Evolutionary conservation across 2,329 filamentous ascomycete genomes (phyloP).

Genomic region (Calcarisporium arbuscula): DNA sequence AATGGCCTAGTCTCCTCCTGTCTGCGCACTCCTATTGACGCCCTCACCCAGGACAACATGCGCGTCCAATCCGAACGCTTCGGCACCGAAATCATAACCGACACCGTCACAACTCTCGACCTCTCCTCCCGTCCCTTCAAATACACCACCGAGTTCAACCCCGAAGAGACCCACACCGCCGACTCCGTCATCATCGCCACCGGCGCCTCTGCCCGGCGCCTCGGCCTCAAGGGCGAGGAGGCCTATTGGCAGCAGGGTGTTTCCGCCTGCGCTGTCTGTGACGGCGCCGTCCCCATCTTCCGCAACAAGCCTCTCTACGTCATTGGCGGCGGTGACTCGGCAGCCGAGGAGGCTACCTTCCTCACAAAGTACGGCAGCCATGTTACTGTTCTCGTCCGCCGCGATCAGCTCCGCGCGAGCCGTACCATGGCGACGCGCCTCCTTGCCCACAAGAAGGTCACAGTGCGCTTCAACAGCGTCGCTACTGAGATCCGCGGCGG

Average conservation of each 20-base stretch:
- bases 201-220: constrained; percentile 80
- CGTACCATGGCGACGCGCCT: constrained; percentile 89
- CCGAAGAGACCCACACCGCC: constrained; percentile 77
- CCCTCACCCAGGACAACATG: constrained; percentile 67
- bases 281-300: constrained; percentile 96
- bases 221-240: constrained; percentile 81
- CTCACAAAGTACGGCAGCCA: constrained; percentile 95
- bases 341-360: constrained; percentile 95
- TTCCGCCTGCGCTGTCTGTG: constrained; percentile 93
- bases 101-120: constrained; percentile 87
- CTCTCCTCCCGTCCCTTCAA: constrained; percentile 80
- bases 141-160: constrained; percentile 85
- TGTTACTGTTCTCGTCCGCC: constrained; percentile 88
- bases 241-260: constrained; percentile 98
- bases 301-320: constrained; percentile 92
- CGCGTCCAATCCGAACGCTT: constrained; percentile 84
- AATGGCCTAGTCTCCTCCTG: neutral
- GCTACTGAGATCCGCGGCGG: constrained; percentile 82
- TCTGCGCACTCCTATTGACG: neutral
- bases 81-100: constrained; percentile 86
- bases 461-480: constrained; percentile 77
- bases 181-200: constrained; percentile 93
- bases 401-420: constrained; percentile 78
- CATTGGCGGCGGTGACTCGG: constrained; percentile 93
- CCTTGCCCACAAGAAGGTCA: constrained; percentile 79